Conservation (phyloP, 176 grass and related monocot species). For the Hyparrhenia diplandra region DNA sequence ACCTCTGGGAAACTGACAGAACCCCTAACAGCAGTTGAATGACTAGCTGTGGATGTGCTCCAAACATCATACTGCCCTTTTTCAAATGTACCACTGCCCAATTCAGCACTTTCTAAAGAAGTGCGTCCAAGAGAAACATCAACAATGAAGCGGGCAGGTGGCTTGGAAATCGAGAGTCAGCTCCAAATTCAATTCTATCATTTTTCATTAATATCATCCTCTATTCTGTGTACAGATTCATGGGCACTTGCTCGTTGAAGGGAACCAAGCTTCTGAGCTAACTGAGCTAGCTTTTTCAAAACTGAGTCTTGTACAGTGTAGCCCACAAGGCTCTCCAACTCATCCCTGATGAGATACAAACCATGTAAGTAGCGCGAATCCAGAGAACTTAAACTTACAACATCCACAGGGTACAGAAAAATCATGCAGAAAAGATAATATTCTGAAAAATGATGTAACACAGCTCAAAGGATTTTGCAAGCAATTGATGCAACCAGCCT, state of each 20-base stretch:
- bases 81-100: slow-evolving; percentile 20
- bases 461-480: background rate
- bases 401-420: background rate
- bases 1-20: slow-evolving; percentile 72
- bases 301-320: slow-evolving; percentile 47
- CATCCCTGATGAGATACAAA: slow-evolving; percentile 40
- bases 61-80: slow-evolving; percentile 33
- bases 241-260: slow-evolving; percentile 38
- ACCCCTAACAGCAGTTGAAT: slow-evolving; percentile 36
- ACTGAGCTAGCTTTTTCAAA: slow-evolving; percentile 56
- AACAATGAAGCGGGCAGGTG: slow-evolving; percentile 76
- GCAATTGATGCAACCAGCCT: background rate
- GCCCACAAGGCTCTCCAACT: slow-evolving; percentile 76
- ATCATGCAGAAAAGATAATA: background rate
- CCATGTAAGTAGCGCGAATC: slow-evolving; percentile 15
- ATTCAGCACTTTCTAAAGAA: slow-evolving; percentile 32
- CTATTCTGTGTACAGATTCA: slow-evolving; percentile 24
- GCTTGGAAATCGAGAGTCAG: slow-evolving; percentile 70
- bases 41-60: slow-evolving; percentile 25
- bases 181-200: slow-evolving; percentile 67
- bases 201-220: slow-evolving; percentile 24
- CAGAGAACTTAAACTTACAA: background rate
- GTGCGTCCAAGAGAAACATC: slow-evolving; percentile 45
- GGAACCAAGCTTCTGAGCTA: slow-evolving; percentile 57
- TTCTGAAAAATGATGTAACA: background rate